A percentile compares a stretch with the other conserved stretches of the same genome.
Evolutionary conservation across 768 basidiomycete genomes (phyloP).

Genomic region (Arthromyces matolae): DNA sequence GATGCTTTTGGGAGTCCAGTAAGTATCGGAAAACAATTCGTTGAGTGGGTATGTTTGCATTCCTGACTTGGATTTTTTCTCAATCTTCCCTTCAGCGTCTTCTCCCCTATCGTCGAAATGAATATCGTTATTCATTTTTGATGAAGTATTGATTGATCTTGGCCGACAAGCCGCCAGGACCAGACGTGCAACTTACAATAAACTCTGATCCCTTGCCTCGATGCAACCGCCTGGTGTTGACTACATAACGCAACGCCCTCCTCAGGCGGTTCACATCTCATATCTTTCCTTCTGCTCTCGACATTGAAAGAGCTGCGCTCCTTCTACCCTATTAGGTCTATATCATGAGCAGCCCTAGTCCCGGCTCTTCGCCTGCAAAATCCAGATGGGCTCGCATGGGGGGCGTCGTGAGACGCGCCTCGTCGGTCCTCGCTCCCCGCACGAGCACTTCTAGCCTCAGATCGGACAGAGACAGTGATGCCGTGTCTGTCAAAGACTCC

Average conservation of each 20-base stretch:
- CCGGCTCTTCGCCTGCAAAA: slow-evolving; percentile 24
- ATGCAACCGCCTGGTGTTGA: slow-evolving; percentile 41
- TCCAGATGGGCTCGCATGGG: slow-evolving; percentile 60
- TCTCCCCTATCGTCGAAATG: too few species aligned
- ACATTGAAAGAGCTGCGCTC: not conserved
- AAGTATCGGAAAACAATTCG: too few species aligned
- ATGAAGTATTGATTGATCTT: too few species aligned
- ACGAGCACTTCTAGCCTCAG: slow-evolving; percentile 30
- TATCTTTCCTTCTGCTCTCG: slow-evolving; percentile 1
- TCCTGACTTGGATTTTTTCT: too few species aligned
- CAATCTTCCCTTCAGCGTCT: too few species aligned
- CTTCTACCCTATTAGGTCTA: slow-evolving; percentile 9
- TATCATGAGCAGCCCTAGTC: slow-evolving; percentile 3
- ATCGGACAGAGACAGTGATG: slow-evolving; percentile 25
- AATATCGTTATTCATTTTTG: too few species aligned
- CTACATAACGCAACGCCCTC: slow-evolving; percentile 33
- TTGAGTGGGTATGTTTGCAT: too few species aligned
- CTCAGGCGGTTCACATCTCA: slow-evolving; percentile 16
- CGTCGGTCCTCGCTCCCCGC: slow-evolving; percentile 45
- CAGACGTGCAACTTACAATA: slow-evolving; percentile 3
- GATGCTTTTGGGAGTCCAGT: too few species aligned
- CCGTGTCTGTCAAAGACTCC: slow-evolving; percentile 25
- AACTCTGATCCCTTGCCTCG: slow-evolving; percentile 30
- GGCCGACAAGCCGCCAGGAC: not conserved
- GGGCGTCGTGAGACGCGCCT: slow-evolving; percentile 56